Evolutionary conservation across 2,329 filamentous ascomycete genomes (phyloP).

Genomic region (Aspergillus latus): DNA sequence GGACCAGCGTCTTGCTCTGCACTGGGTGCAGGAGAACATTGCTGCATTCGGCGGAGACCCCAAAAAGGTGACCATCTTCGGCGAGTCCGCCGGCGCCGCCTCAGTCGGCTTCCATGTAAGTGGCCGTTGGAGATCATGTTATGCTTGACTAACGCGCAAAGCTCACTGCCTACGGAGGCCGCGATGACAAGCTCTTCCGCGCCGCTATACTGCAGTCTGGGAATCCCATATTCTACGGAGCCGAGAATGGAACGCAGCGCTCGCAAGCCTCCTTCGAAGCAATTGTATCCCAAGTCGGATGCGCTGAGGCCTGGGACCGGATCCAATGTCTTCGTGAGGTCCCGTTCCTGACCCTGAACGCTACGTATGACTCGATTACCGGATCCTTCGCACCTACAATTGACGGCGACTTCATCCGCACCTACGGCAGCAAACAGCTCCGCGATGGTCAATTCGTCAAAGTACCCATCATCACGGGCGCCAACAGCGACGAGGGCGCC

Average conservation of each 20-base stretch:
- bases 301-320: constrained; percentile 56
- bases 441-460: constrained; percentile 60
- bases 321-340: constrained; percentile 65
- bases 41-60: constrained; percentile 10
- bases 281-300: constrained; percentile 57
- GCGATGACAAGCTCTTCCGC: constrained; percentile 56
- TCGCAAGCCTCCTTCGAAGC: constrained; percentile 7
- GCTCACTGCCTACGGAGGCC: constrained; percentile 53
- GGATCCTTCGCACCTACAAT: constrained; percentile 40
- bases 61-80: constrained; percentile 50
- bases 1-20: constrained; percentile 32
- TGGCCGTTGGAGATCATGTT: background rate
- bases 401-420: constrained; percentile 58
- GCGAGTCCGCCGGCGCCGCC: constrained; percentile 56
- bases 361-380: constrained; percentile 8
- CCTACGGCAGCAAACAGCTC: constrained; percentile 56
- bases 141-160: constrained; percentile 26
- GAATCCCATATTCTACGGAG: constrained; percentile 51
- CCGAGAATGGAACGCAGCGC: constrained; percentile 29
- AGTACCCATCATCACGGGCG: constrained; percentile 63
- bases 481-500: constrained; percentile 66
- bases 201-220: constrained; percentile 53
- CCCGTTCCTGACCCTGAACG: constrained; percentile 60
- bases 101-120: constrained; percentile 51
- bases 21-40: constrained; percentile 22